Conservation (phyloP, 371 early-diverging fungal genomes). For the Rhizopus microsporus region DNA sequence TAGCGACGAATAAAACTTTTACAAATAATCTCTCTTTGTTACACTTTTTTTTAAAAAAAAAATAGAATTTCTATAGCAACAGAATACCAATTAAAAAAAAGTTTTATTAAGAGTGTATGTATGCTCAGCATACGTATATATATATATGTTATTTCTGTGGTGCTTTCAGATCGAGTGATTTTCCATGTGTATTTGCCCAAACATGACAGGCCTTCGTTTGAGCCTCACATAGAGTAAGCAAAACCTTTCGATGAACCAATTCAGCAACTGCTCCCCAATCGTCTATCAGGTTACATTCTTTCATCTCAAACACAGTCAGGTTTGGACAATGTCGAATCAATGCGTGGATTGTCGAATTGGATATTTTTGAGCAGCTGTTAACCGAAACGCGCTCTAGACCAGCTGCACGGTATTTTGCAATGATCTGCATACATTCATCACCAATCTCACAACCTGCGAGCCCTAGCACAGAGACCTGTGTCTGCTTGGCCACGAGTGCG, state of each 20-base stretch:
- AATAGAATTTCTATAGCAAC: no score
- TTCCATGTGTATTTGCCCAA: slow-evolving; percentile 39
- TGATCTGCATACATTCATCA: slow-evolving; percentile 49
- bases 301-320: slow-evolving; percentile 61
- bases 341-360: slow-evolving; percentile 51
- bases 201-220: slow-evolving; percentile 37
- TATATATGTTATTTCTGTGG: slow-evolving; percentile 25
- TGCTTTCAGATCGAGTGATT: slow-evolving; percentile 28
- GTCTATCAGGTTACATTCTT: slow-evolving; percentile 49
- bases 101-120: no score
- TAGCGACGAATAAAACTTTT: no score
- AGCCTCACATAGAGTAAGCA: slow-evolving; percentile 44
- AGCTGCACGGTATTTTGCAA: slow-evolving; percentile 42
- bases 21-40: no score
- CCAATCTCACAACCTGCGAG: slow-evolving; percentile 61
- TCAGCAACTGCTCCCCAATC: slow-evolving; percentile 49
- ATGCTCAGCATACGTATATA: no score
- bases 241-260: slow-evolving; percentile 37
- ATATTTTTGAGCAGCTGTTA: slow-evolving; percentile 53
- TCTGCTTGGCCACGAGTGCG: slow-evolving; percentile 49
- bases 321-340: slow-evolving; percentile 51
- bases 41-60: no score
- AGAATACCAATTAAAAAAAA: no score
- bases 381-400: slow-evolving; percentile 58
- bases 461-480: slow-evolving; percentile 52